These are phyloP conservation scores for Corniculantispora saksenae DNA, from an alignment of 2,329 filamentous ascomycete genomes.

Conservation along the genomic window DNA sequence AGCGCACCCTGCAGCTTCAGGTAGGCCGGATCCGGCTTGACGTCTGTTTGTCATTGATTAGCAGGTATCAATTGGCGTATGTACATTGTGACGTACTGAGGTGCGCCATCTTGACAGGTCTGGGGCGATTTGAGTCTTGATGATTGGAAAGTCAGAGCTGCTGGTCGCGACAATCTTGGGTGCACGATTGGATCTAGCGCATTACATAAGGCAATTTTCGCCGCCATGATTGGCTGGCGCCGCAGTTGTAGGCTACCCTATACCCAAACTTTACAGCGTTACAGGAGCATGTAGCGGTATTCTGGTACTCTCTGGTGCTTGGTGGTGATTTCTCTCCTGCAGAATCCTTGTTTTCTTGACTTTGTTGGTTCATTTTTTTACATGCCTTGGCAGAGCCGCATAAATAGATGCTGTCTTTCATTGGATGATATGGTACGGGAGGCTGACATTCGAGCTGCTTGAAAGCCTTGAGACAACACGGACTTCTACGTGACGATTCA, in stretches of 20 bases:
- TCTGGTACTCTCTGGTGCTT: too few relatives aligned
- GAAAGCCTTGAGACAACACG: too few relatives aligned
- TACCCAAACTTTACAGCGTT: background rate
- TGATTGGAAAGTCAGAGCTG: constrained; percentile 26
- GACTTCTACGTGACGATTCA: too few relatives aligned
- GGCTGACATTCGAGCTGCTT: too few relatives aligned
- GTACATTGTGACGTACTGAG: constrained; percentile 32
- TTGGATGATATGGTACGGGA: too few relatives aligned
- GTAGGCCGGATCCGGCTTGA: constrained; percentile 45
- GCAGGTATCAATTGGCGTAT: constrained; percentile 20
- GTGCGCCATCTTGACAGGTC: constrained; percentile 40
- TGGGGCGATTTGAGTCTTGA: constrained; percentile 26
- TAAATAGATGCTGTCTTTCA: too few relatives aligned
- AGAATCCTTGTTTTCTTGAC: too few relatives aligned
- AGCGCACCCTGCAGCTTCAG: constrained; percentile 42
- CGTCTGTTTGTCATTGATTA: constrained; percentile 34
- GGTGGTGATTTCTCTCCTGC: too few relatives aligned
- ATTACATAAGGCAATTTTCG: constrained; percentile 23
- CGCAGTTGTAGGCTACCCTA: constrained; percentile 2
- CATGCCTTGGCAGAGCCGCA: too few relatives aligned
- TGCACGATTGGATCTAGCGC: background rate
- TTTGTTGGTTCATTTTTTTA: too few relatives aligned
- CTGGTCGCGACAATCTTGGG: constrained; percentile 26
- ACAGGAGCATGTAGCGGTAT: too few relatives aligned
- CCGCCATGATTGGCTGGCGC: constrained; percentile 1